Evolutionary conservation across 768 basidiomycete genomes (phyloP).

Genomic region (Rhodotorula toruloides): DNA sequence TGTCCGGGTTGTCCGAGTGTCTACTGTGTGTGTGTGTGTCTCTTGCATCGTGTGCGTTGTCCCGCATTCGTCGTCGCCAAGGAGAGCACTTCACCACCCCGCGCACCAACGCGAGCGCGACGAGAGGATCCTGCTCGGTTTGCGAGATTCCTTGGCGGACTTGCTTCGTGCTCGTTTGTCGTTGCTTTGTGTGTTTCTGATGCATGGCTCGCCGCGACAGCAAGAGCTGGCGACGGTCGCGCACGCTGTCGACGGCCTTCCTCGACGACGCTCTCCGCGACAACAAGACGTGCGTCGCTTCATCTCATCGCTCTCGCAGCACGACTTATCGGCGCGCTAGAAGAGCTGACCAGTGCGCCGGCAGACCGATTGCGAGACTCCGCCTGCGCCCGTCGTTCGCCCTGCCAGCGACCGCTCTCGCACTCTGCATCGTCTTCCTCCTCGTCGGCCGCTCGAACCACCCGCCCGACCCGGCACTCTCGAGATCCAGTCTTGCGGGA

Average conservation of each 20-base stretch:
- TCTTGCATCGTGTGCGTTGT: too few species aligned
- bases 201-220: background rate
- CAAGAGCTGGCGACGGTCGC: background rate
- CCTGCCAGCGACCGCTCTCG: too few species aligned
- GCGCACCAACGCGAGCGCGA: too few species aligned
- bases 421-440: background rate
- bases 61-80: too few species aligned
- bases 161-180: background rate
- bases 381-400: background rate
- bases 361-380: too few species aligned
- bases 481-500: background rate
- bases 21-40: too few species aligned
- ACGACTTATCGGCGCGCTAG: background rate
- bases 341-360: background rate
- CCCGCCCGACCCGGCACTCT: background rate
- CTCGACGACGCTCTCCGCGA: background rate
- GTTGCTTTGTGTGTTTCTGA: too few species aligned
- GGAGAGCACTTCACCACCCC: too few species aligned
- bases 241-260: slow-evolving; percentile 1
- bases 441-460: background rate
- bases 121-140: too few species aligned
- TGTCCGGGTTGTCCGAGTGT: too few species aligned
- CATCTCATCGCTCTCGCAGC: background rate
- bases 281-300: background rate
- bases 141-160: too few species aligned